These are phyloP conservation scores for Talaromyces amestolkiae DNA, from an alignment of 2,329 filamentous ascomycete species.

Conservation along the genomic window DNA sequence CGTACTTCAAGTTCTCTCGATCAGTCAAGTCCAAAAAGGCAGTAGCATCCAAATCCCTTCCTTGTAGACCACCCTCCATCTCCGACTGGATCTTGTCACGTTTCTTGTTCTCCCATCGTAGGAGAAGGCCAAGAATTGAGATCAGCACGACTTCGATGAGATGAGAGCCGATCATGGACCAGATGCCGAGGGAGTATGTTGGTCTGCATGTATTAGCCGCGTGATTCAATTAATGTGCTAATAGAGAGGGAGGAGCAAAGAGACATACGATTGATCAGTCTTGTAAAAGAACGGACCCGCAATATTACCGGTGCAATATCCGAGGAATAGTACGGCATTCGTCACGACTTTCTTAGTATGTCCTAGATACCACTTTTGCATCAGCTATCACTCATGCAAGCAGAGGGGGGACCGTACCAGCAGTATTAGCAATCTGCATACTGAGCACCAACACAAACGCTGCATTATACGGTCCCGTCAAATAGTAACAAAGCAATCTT, in stretches of 20 bases:
- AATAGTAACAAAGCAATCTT: slow-evolving; percentile 58
- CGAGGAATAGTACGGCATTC: slow-evolving; percentile 61
- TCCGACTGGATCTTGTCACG: slow-evolving; percentile 50
- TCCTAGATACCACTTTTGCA: slow-evolving; percentile 31
- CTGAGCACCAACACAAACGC: slow-evolving; percentile 52
- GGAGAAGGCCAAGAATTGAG: slow-evolving; percentile 44
- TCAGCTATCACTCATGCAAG: neutral
- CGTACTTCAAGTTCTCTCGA: slow-evolving; percentile 51
- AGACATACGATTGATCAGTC: slow-evolving; percentile 47
- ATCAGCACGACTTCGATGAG: slow-evolving; percentile 52
- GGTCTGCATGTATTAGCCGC: slow-evolving; percentile 33
- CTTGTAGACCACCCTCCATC: slow-evolving; percentile 47
- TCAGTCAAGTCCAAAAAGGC: slow-evolving; percentile 57
- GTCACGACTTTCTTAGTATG: slow-evolving; percentile 65
- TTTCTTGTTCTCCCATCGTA: slow-evolving; percentile 51
- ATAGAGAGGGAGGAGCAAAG: neutral
- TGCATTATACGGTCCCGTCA: slow-evolving; percentile 56
- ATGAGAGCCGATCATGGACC: slow-evolving; percentile 57
- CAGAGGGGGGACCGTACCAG: slow-evolving; percentile 28
- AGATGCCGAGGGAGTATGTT: slow-evolving; percentile 52
- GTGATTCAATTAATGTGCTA: neutral
- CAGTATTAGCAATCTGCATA: slow-evolving; percentile 48
- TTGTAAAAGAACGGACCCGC: slow-evolving; percentile 63
- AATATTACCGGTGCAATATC: slow-evolving; percentile 61
- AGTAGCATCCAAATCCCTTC: slow-evolving; percentile 49